Conservation (phyloP, 345 rosid genomes). For the Citrus australasica region DNA sequence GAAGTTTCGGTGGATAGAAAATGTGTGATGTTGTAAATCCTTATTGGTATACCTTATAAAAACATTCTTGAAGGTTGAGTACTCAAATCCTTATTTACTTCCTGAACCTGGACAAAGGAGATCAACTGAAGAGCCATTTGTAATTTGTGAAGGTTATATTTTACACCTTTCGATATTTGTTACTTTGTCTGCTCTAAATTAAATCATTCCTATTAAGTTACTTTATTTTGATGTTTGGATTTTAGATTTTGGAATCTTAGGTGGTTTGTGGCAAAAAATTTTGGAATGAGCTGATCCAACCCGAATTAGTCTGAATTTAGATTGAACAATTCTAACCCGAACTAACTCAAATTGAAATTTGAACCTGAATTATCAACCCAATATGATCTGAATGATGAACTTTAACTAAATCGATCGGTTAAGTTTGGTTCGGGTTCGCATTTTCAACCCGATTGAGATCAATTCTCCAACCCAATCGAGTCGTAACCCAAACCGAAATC, state of each 20-base stretch:
- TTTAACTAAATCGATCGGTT: too few species aligned
- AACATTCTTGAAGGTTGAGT: conserved; percentile 62
- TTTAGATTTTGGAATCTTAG: conserved; percentile 40
- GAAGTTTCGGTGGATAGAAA: not conserved
- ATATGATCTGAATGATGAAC: too few species aligned
- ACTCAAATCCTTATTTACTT: conserved; percentile 93
- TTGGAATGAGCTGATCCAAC: too few species aligned
- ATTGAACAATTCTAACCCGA: too few species aligned
- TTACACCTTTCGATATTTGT: conserved; percentile 8
- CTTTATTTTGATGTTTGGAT: conserved; percentile 18
- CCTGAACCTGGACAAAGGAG: conserved; percentile 92
- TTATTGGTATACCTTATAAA: conserved; percentile 10
- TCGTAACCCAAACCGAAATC: too few species aligned
- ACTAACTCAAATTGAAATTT: too few species aligned
- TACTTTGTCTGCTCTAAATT: not conserved
- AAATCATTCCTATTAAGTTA: not conserved
- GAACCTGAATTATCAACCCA: too few species aligned
- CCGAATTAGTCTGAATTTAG: too few species aligned
- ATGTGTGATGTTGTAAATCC: not conserved
- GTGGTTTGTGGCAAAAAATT: too few species aligned
- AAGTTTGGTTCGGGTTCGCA: too few species aligned
- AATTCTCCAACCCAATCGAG: fast-evolving
- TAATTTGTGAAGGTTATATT: conserved; percentile 73
- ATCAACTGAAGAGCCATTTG: conserved; percentile 86
- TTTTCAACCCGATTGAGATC: too few species aligned